Conservation (phyloP, 2,329 filamentous ascomycete genomes). For the Aureobasidium uvarum region DNA sequence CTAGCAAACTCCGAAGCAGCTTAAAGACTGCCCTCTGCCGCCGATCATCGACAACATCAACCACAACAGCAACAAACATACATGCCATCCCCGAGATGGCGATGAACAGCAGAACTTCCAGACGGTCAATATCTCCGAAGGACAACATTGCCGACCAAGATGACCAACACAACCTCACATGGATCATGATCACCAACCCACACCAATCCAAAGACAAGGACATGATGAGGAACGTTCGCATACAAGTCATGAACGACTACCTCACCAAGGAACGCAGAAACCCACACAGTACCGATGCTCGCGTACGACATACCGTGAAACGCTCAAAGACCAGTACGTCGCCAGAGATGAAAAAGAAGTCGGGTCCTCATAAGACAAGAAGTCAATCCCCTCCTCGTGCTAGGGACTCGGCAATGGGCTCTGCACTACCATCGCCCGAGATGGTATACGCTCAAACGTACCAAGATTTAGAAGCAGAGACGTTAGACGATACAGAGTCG, state of each 20-base stretch:
- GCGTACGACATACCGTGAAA: constrained; percentile 27
- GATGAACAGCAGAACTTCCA: background rate
- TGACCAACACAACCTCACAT: constrained; percentile 30
- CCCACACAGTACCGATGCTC: constrained; percentile 32
- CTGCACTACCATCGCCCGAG: background rate
- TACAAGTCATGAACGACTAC: constrained; percentile 38
- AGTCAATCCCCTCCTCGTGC: background rate
- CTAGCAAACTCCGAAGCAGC: background rate
- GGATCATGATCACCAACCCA: constrained; percentile 34
- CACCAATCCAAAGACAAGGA: constrained; percentile 34
- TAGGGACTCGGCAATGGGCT: background rate
- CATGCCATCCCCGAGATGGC: background rate
- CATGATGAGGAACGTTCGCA: constrained; percentile 35
- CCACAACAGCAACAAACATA: background rate
- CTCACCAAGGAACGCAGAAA: constrained; percentile 35
- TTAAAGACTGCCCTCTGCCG: background rate
- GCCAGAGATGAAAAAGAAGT: background rate
- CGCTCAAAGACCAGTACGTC: background rate
- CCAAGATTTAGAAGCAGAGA: background rate
- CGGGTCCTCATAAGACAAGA: background rate
- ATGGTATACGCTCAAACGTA: background rate
- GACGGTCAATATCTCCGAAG: background rate
- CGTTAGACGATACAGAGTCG: background rate
- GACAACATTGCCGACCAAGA: background rate
- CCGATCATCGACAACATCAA: background rate